Base-by-base conservation (phyloP, 2,329 filamentous ascomycete genomes). In the Scedosporium boydii region DNA sequence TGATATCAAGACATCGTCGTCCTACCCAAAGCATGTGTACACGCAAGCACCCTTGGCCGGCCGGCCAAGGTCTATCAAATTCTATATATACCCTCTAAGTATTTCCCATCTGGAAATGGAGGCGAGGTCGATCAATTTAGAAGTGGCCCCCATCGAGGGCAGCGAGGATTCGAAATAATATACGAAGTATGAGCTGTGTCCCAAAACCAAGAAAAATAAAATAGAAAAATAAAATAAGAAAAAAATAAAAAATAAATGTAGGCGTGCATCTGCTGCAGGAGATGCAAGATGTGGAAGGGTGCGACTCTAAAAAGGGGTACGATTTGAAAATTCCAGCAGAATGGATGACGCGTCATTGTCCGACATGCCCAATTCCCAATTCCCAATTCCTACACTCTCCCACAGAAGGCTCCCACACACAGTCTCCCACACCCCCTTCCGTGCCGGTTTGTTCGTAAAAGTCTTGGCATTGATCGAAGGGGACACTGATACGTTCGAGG, bases 271-370 rank as follows among this genome's bases (percentile, higher is more conserved):
- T n/a, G n/a, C 2, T 48, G 44, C 44, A 48, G n/a, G 16, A n/a
- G 18, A n/a, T 48, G 44, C 51, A 55, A 26, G 51, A 29, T 29
- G n/a, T 21, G 51, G 18, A 16, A 55, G 51, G 51, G 51, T 55
- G 51, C 51, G 51, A 55, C 7, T 27, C 51, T 21, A 53, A 55
- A 55, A 55, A 27, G 51, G 51, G 51, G 18, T 23, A 55, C 12
- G 21, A 38, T 38, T 38, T 55, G 12, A 23, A 55, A 27, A 55
- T 55, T 55, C 51, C 51, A 55, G 23, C 46, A 34, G 59, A 61
- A 21, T 42, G 59, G 59, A 61, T 61, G 59, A 61, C 59, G 59
- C 59, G 59, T 61, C 59, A 56, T 18, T 51, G 27, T 7, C 26
- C 26, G 34, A 38, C 34, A 16, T 56, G 7, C 29, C 18, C 21